These are phyloP conservation scores for Heterobasidion parviporum DNA, from an alignment of 1,284 basidiomycete genomes.

Conservation along the genomic window DNA sequence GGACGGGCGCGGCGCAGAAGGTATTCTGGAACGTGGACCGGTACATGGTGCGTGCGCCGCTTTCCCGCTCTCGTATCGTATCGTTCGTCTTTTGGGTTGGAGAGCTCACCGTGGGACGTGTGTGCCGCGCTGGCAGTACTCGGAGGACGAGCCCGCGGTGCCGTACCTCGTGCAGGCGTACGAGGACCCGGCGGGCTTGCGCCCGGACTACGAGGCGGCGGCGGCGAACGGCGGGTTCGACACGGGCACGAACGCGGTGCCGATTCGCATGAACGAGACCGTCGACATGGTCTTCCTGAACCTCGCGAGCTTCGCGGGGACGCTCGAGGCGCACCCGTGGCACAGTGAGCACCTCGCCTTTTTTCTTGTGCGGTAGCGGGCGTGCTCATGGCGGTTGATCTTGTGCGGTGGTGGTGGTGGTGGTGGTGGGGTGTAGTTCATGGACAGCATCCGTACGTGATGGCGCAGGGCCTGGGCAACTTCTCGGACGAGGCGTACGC, in stretches of 20 bases:
- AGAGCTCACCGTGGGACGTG: background rate
- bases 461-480: background rate
- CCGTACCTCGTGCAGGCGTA: background rate
- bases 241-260: background rate
- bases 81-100: background rate
- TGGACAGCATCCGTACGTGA: background rate
- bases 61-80: background rate
- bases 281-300: background rate
- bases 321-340: background rate
- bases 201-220: background rate
- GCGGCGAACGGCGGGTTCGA: background rate
- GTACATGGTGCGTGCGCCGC: background rate
- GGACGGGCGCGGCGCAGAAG: background rate
- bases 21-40: background rate
- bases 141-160: background rate
- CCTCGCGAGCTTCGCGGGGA: background rate
- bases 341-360: background rate
- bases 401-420: too few species aligned
- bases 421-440: background rate
- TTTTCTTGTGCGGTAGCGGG: background rate
- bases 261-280: background rate
- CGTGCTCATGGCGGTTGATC: background rate
- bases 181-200: background rate
- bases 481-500: background rate
- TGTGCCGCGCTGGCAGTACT: background rate